Percentiles rank a stretch among this genome's conserved stretches.
phyloP scores from a whole-genome alignment of 2,329 filamentous ascomycete species.

The Talaromyces sp. region DNA sequence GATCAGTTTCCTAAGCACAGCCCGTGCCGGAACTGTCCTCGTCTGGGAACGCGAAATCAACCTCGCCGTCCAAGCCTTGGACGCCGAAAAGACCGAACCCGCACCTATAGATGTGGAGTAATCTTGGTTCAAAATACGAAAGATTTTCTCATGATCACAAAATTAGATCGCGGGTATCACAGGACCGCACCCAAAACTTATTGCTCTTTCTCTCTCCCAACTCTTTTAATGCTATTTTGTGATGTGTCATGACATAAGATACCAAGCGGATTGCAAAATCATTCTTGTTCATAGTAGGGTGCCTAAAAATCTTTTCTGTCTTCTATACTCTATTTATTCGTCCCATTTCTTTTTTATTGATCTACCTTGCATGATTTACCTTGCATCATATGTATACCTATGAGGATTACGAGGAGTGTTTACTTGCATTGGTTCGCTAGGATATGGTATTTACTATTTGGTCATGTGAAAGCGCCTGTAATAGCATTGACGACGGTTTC shows the following conservation, averaged over 20 bases:
- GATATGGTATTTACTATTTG: background rate
- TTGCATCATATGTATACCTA: conserved; percentile 10
- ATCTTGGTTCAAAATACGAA: background rate
- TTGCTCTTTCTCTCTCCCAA: conserved; percentile 6
- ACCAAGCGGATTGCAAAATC: conserved; percentile 10
- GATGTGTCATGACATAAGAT: conserved; percentile 14
- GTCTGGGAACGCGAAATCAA: conserved; percentile 71
- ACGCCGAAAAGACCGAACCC: conserved; percentile 32
- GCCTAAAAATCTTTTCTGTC: background rate
- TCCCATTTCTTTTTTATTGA: background rate
- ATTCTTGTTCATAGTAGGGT: conserved; percentile 2
- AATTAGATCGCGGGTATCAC: conserved; percentile 4
- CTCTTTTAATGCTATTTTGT: background rate
- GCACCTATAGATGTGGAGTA: conserved; percentile 3
- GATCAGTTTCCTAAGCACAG: conserved; percentile 87
- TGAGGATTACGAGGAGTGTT: background rate
- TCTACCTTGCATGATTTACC: background rate
- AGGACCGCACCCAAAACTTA: conserved; percentile 15
- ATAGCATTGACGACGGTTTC: background rate
- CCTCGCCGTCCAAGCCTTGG: conserved; percentile 70
- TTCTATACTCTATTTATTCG: background rate
- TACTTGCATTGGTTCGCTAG: background rate
- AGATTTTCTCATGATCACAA: conserved; percentile 1
- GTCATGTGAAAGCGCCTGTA: background rate
- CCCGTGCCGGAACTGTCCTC: conserved; percentile 84